Percentiles rank a stretch among this genome's conserved stretches.
phyloP scores from a whole-genome alignment of 2,329 filamentous ascomycete species.

The Epichloe uncinata region DNA sequence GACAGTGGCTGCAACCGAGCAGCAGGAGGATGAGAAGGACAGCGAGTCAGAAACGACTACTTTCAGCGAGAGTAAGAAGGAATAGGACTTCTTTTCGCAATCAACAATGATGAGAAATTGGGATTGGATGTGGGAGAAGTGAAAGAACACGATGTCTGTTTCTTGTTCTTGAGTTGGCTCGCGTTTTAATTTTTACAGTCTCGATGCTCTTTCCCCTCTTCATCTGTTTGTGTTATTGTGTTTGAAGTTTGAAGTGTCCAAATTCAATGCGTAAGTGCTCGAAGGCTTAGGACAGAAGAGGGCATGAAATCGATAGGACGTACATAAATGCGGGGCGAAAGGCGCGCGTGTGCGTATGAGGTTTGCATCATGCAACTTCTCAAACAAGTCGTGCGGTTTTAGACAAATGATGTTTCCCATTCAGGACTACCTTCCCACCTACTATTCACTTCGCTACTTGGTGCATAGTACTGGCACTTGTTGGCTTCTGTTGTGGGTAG shows the following conservation, averaged over 20 bases:
- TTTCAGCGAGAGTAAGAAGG: constrained; percentile 21
- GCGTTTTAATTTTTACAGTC: constrained; percentile 3
- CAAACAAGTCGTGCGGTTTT: neutral
- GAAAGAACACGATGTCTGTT: neutral
- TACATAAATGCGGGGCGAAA: constrained; percentile 1
- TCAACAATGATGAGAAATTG: constrained; percentile 1
- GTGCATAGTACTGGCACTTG: neutral
- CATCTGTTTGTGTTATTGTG: neutral
- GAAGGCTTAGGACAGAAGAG: neutral
- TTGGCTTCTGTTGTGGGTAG: neutral
- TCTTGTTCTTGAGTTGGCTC: constrained; percentile 2
- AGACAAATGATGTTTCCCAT: neutral
- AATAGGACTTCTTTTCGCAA: constrained; percentile 19
- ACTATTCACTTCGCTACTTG: neutral
- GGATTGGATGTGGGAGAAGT: neutral
- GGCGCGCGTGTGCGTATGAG: neutral
- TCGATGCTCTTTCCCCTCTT: neutral
- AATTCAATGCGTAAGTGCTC: neutral
- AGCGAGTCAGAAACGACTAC: constrained; percentile 13
- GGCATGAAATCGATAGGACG: neutral
- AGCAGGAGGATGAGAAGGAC: constrained; percentile 14
- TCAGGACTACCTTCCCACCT: neutral
- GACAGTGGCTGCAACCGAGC: constrained; percentile 1
- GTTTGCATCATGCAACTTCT: constrained; percentile 1
- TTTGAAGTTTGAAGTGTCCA: neutral